A percentile compares a stretch with the other conserved stretches of the same genome.
phyloP scores from a whole-genome alignment of 768 basidiomycete genomes.

The Naganishia onofrii region DNA sequence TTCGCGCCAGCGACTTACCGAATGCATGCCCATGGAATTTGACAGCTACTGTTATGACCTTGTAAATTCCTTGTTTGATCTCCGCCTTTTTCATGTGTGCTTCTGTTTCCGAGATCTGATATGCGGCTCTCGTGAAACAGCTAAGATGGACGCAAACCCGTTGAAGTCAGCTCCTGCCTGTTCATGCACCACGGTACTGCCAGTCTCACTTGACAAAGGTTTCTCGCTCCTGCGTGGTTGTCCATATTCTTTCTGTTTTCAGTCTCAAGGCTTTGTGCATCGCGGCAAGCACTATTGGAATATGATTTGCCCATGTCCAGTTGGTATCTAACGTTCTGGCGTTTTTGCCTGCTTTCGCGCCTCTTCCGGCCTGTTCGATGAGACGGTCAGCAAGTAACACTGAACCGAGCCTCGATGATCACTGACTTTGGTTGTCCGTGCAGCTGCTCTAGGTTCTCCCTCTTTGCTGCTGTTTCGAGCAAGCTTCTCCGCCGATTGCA shows the following conservation, averaged over 20 bases:
- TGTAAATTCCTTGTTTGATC: conserved; percentile 74
- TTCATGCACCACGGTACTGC: too few relatives aligned
- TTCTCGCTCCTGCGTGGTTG: conserved; percentile 78
- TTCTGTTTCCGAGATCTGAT: conserved; percentile 81
- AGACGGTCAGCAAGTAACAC: background rate
- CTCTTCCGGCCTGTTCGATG: background rate
- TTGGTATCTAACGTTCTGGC: conserved; percentile 42
- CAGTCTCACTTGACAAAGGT: conserved; percentile 74
- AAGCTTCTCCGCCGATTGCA: conserved; percentile 72
- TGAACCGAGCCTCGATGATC: conserved; percentile 21
- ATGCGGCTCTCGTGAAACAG: conserved; percentile 82
- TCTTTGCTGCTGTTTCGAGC: conserved; percentile 52
- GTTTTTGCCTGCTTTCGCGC: conserved; percentile 20
- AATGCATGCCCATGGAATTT: conserved; percentile 83
- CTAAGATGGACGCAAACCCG: conserved; percentile 53
- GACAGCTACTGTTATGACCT: conserved; percentile 84
- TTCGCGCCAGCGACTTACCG: conserved; percentile 51
- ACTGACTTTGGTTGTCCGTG: conserved; percentile 1
- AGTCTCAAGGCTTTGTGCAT: conserved; percentile 70
- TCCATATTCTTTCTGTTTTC: conserved; percentile 80
- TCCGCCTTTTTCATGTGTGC: conserved; percentile 75
- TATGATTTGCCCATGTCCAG: conserved; percentile 56
- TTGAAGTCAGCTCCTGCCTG: background rate
- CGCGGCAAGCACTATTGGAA: conserved; percentile 57
- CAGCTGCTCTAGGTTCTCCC: conserved; percentile 51